Conservation (phyloP, 768 basidiomycete genomes). For the Russula sp. region DNA sequence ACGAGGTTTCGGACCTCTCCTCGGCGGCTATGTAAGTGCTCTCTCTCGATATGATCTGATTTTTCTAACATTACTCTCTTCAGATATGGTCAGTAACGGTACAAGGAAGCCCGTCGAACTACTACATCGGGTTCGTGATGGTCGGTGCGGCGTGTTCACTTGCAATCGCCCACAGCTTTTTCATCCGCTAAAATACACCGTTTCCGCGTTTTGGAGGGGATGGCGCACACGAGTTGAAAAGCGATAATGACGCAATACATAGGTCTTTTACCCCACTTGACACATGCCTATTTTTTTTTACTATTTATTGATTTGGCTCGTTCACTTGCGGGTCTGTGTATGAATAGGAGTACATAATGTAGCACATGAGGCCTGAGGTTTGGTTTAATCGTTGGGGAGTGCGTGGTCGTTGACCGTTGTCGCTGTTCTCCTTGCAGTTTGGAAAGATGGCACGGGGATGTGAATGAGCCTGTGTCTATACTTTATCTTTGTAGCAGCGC, state of each 20-base stretch:
- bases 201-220: not conserved
- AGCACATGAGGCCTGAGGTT: not conserved
- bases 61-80: constrained; percentile 18
- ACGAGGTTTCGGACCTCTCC: constrained; percentile 82
- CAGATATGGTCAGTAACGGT: constrained; percentile 28
- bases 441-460: not conserved
- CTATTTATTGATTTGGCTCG: not conserved
- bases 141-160: constrained; percentile 18
- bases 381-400: not conserved
- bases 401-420: not conserved
- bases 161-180: constrained; percentile 17
- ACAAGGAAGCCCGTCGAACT: constrained; percentile 18
- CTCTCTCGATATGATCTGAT: not conserved
- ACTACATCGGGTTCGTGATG: constrained; percentile 27
- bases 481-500: too few relatives aligned
- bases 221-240: not conserved
- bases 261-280: not conserved
- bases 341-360: not conserved
- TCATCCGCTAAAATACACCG: constrained; percentile 6
- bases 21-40: constrained; percentile 69
- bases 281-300: not conserved
- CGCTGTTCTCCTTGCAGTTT: not conserved
- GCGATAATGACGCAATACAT: not conserved
- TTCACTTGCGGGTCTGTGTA: not conserved
- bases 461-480: too few relatives aligned